phyloP scores from a whole-genome alignment of 805 yeast genomes.

The Tetrapisispora pingtungensis region DNA sequence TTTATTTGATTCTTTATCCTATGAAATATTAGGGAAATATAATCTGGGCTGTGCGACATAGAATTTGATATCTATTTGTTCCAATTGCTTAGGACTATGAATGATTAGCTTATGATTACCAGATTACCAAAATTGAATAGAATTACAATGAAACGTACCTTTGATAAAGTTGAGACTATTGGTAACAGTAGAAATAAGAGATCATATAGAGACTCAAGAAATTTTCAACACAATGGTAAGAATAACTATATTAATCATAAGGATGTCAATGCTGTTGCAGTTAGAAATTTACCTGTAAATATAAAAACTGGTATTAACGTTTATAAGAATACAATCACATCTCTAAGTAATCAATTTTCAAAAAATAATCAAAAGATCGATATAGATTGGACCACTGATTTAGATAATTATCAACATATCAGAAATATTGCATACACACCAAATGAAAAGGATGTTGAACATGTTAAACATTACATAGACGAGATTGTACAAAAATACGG shows the following conservation, averaged over 20 bases:
- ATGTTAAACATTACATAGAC: conserved; percentile 7
- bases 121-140: not conserved
- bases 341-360: not conserved
- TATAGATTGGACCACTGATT: conserved; percentile 14
- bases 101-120: not conserved
- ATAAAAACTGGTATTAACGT: not conserved
- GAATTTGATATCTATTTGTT: too few relatives aligned
- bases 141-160: not conserved
- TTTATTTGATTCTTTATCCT: too few relatives aligned
- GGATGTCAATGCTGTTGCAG: not conserved
- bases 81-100: too few relatives aligned
- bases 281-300: conserved; percentile 2
- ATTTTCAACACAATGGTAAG: not conserved
- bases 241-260: not conserved
- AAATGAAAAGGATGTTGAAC: not conserved
- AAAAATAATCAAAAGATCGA: too few relatives aligned
- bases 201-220: conserved; percentile 1
- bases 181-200: not conserved
- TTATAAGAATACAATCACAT: not conserved
- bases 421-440: conserved; percentile 4
- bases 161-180: not conserved
- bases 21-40: too few relatives aligned
- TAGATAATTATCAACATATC: conserved; percentile 12
- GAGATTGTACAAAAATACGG: conserved; percentile 1
- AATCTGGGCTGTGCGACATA: too few relatives aligned